Conservation (phyloP, 169 alveolate species). For the Plasmodium cynomolgi region DNA sequence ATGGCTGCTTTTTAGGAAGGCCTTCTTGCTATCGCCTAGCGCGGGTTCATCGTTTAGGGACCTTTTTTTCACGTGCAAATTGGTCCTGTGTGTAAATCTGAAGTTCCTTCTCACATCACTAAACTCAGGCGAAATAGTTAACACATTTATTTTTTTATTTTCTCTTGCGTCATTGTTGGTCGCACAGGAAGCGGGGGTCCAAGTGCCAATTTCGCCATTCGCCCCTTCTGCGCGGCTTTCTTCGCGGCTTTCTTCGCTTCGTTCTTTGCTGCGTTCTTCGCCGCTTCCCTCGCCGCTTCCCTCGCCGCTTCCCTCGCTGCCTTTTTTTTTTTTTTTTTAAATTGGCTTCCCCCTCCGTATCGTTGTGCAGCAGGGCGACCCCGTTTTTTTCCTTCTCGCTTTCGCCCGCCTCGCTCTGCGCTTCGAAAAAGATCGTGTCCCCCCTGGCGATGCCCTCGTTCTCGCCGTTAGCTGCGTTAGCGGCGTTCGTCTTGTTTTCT, state of each 20-base stretch:
- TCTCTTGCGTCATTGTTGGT: background rate
- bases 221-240: background rate
- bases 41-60: background rate
- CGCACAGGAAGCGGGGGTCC: background rate
- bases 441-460: background rate
- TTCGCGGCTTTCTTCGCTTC: background rate
- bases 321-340: slow-evolving; percentile 62
- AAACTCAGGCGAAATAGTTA: slow-evolving; percentile 22
- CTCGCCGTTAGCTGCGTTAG: background rate
- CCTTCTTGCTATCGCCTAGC: background rate
- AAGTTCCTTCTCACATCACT: background rate
- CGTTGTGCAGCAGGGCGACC: background rate
- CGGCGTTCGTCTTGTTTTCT: background rate
- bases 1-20: background rate
- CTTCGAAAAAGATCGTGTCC: slow-evolving; percentile 13
- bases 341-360: slow-evolving; percentile 8
- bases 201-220: background rate
- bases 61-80: slow-evolving; percentile 13
- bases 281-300: slow-evolving; percentile 4
- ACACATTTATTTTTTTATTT: slow-evolving; percentile 16
- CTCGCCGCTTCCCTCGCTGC: slow-evolving; percentile 4
- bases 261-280: background rate
- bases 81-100: background rate
- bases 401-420: slow-evolving; percentile 41
- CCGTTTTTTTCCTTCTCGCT: background rate